phyloP scores from a whole-genome alignment of 2,329 filamentous ascomycete genomes.

The Paracorniculantispora psalliotae region DNA sequence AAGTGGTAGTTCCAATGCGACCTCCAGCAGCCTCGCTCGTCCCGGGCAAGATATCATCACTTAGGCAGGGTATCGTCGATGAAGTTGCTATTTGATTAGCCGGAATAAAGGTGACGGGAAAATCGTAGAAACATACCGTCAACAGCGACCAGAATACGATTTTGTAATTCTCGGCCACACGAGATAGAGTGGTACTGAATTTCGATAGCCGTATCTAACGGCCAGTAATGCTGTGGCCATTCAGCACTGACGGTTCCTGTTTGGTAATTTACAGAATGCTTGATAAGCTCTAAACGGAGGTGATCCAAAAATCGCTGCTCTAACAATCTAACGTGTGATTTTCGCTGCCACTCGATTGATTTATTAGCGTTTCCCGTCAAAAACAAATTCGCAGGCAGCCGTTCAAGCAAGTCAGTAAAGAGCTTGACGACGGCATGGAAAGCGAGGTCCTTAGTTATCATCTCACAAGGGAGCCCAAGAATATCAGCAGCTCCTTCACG shows the following conservation, averaged over 20 bases:
- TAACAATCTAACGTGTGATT: neutral
- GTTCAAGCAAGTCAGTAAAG: neutral
- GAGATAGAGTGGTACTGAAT: neutral
- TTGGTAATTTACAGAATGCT: neutral
- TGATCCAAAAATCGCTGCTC: neutral
- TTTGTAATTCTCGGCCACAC: neutral
- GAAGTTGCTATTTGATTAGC: neutral
- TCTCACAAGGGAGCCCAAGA: neutral
- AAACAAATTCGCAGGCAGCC: neutral
- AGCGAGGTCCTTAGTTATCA: neutral
- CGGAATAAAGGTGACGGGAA: neutral
- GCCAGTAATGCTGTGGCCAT: neutral
- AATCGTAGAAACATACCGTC: neutral
- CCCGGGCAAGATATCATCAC: neutral
- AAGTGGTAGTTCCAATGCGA: no score
- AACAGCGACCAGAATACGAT: neutral
- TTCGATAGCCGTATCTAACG: neutral
- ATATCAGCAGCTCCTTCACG: neutral
- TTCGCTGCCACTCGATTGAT: neutral
- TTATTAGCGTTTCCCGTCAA: neutral
- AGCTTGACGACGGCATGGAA: neutral
- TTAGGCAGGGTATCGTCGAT: neutral
- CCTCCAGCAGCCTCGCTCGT: no score
- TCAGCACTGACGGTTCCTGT: neutral
- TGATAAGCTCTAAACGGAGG: neutral